Evolutionary conservation across 352 stramenopile genomes (phyloP), one percentile per base, ranked within the genome.

Genomic region (Thraustochytrium striatum): DNA sequence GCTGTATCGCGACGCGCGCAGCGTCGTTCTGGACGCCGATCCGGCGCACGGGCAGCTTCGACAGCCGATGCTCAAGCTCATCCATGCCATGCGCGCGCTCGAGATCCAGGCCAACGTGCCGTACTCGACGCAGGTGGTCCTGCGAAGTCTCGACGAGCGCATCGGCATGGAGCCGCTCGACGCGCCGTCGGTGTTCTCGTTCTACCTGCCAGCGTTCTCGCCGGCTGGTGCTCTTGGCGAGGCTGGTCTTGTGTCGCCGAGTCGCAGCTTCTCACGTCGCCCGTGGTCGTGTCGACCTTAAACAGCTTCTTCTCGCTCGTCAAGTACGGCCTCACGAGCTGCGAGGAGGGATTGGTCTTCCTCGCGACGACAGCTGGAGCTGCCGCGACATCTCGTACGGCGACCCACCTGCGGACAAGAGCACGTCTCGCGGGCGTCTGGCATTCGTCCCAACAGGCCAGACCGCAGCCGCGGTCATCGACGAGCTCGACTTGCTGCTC

Each of bases 101-200:
- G 38, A 80, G 30, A 72, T 50, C 2, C 13, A 79, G 38, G n/a
- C n/a, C n/a, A n/a, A n/a, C n/a, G n/a, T n/a, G n/a, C 41, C 68
- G n/a, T 28, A 81, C 25, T 28, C n/a, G 13, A 39, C 33, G 0
- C 25, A 38, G 36, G 32, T 81, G 25, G 72, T 58, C 21, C 70
- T 79, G 72, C 50, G 72, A 25, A 33, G 28, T 19, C 33, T 89
- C 39, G 41, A 62, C 41, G 72, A 62, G 16, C 84, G 83, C 53
- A 87, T 88, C 72, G 87, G 87, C 3, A 83, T 91, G 81, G 83
- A 84, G 28, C 43, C 82, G 11, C 82, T 88, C 52, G 61, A 85
- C 33, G 85, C 85, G 35, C 84, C 85, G 21, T 84, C 68, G 25
- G 86, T 90, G 0, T 91, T 90, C 73, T 84, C 68, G 19, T 91